Evolutionary conservation across 352 stramenopile genomes (phyloP), one percentile per base, ranked within the genome.

Genomic region (Globisporangium cederbergense): DNA sequence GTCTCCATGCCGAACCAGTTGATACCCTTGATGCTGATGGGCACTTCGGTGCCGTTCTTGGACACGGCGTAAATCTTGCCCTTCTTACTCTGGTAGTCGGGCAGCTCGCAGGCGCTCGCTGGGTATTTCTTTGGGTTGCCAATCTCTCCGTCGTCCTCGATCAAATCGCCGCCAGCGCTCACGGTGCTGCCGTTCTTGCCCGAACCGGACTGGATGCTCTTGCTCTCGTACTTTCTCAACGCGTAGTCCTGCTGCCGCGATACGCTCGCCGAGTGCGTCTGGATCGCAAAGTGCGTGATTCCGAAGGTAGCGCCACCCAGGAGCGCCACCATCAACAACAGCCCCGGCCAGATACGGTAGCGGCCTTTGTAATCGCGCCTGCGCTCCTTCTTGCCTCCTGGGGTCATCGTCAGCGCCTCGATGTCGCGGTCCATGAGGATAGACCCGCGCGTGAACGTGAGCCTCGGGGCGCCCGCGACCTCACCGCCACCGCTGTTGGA

Each of bases 1-100:
- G 79, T 86, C 59, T 90, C 81, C 81, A 90, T 90, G 53, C 80
- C 80, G 61, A 76, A 91, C 83, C 83, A 93, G 57, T 93, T 93
- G 70, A 89, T 75, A 4, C 83, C 83, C 55, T 93, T 93, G 71
- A 93, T 90, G 18, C 70, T 45, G 14, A 93, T 64, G 0, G 75
- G 51, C 16, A 89, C 80, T 13, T 80, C 75, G 0, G 75, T 83
- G 9, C 84, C 81, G 53, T 89, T 87, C 32, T 73, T 66, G 3
- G 78, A 74, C 4, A 88, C 65, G 11, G 74, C 82, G 34, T 76
- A 75, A 45, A 93, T 83, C 25, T 75, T 71, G 25, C 79, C 81
- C 45, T 91, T 81, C 58, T 89, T 88, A 68, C 79, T 91, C 46
- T 79, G 63, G 57, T 91, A 93, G 53, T 93, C 74, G 0, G 84